Evolutionary conservation across 2,329 filamentous ascomycete genomes (phyloP).

Genomic region (Botrytis aclada): DNA sequence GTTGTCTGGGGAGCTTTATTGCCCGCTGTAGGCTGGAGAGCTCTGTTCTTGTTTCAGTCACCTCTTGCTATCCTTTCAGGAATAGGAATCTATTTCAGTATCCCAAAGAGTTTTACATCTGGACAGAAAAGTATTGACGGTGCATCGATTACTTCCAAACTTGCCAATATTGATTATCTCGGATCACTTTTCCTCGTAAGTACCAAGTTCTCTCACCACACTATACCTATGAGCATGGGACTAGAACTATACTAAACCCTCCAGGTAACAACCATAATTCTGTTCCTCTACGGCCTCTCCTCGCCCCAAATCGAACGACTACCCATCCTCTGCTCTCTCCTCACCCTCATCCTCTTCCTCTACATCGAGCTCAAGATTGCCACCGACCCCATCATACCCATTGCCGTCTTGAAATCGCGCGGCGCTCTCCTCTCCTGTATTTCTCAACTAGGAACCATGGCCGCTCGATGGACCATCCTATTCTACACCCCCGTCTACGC

Average conservation of each 20-base stretch:
- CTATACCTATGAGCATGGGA: not conserved
- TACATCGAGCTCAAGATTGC: conserved; percentile 62
- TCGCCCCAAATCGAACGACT: conserved; percentile 58
- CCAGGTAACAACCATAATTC: conserved; percentile 62
- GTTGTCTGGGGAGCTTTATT: conserved; percentile 66
- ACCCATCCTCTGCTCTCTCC: conserved; percentile 58
- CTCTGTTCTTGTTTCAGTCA: conserved; percentile 70
- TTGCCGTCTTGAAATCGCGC: conserved; percentile 65
- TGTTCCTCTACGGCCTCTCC: conserved; percentile 69
- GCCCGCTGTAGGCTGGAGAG: conserved; percentile 65
- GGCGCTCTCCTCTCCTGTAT: conserved; percentile 71
- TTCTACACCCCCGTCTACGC: conserved; percentile 81
- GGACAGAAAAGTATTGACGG: conserved; percentile 39
- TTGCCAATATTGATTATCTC: conserved; percentile 69
- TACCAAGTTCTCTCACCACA: not conserved
- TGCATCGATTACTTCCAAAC: conserved; percentile 48
- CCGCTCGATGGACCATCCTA: conserved; percentile 73
- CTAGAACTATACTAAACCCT: conserved; percentile 23
- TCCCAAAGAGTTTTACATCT: conserved; percentile 50
- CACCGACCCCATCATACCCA: conserved; percentile 70
- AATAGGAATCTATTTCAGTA: conserved; percentile 59
- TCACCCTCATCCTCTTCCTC: conserved; percentile 52
- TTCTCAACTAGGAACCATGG: conserved; percentile 74
- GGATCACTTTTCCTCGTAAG: conserved; percentile 65
- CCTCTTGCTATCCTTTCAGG: conserved; percentile 62